Evolutionary conservation across 2,329 filamentous ascomycete genomes (phyloP).

Genomic region (Zopfia rhizophila): DNA sequence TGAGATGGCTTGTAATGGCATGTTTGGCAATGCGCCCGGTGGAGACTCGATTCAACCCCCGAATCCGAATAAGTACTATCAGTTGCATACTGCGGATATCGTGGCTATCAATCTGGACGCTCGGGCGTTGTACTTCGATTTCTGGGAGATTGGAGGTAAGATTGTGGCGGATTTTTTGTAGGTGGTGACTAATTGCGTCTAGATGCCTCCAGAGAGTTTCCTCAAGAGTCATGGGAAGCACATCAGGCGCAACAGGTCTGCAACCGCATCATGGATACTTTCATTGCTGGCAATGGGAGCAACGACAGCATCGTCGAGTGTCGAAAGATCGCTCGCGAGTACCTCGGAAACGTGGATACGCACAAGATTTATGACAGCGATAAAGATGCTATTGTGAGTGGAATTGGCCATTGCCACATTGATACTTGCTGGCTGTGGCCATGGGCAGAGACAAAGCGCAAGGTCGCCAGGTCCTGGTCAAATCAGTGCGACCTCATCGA

Average conservation of each 20-base stretch:
- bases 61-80: conserved; percentile 82
- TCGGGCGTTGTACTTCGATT: conserved; percentile 85
- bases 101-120: conserved; percentile 89
- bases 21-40: conserved; percentile 92
- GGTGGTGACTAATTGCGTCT: conserved; percentile 5
- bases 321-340: conserved; percentile 83
- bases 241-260: conserved; percentile 85
- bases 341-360: conserved; percentile 85
- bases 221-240: conserved; percentile 85
- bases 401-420: conserved; percentile 96
- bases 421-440: conserved; percentile 99
- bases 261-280: conserved; percentile 90
- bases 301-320: conserved; percentile 80
- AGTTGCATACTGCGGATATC: conserved; percentile 81
- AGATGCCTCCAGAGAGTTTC: conserved; percentile 92
- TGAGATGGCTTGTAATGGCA: conserved; percentile 98
- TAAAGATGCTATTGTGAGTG: conserved; percentile 81
- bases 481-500: conserved; percentile 97
- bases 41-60: conserved; percentile 91
- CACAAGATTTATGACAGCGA: conserved; percentile 83
- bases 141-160: conserved; percentile 83
- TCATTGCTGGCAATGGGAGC: conserved; percentile 79
- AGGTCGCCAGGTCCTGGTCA: conserved; percentile 94
- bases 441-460: conserved; percentile 96
- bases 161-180: background rate